These are phyloP conservation scores for Lophium mytilinum DNA, from an alignment of 495 filamentous ascomycete genomes.

Conservation along the genomic window DNA sequence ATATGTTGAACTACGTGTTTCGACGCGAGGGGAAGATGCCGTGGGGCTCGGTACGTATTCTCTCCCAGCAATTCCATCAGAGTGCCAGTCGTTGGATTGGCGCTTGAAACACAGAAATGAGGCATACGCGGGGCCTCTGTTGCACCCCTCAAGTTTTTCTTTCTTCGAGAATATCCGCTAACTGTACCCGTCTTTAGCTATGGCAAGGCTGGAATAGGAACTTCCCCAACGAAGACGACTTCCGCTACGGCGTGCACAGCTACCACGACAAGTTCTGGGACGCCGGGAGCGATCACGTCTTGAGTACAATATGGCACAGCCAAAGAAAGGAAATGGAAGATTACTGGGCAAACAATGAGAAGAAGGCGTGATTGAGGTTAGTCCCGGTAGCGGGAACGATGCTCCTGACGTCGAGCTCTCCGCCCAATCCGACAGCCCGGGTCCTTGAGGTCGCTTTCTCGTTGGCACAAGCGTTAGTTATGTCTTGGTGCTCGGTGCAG, in stretches of 20 bases:
- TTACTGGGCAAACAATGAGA: constrained; percentile 7
- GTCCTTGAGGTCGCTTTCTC: no score
- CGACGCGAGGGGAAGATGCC: constrained; percentile 11
- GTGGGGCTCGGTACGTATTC: not conserved
- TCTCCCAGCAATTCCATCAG: no score
- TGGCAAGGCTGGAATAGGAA: constrained; percentile 30
- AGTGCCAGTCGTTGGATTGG: no score
- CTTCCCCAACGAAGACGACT: constrained; percentile 23
- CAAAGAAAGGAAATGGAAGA: constrained; percentile 27
- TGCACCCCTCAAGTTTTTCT: no score
- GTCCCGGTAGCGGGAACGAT: no score
- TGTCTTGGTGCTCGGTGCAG: no score
- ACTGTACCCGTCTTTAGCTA: not conserved
- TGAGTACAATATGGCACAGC: constrained; percentile 25
- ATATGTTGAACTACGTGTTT: constrained; percentile 17
- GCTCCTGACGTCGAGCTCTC: no score
- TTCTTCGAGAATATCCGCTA: no score
- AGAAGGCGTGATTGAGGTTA: not conserved
- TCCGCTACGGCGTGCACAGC: constrained; percentile 19
- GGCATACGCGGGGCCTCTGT: no score
- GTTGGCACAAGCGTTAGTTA: no score
- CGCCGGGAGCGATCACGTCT: constrained; percentile 20
- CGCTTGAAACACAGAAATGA: no score
- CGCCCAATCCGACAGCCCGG: no score
- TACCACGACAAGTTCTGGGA: constrained; percentile 27